Evolutionary conservation across 2,329 filamentous ascomycete genomes (phyloP), one percentile per base, ranked within the genome.

Genomic region (Alternaria tenuissima): DNA sequence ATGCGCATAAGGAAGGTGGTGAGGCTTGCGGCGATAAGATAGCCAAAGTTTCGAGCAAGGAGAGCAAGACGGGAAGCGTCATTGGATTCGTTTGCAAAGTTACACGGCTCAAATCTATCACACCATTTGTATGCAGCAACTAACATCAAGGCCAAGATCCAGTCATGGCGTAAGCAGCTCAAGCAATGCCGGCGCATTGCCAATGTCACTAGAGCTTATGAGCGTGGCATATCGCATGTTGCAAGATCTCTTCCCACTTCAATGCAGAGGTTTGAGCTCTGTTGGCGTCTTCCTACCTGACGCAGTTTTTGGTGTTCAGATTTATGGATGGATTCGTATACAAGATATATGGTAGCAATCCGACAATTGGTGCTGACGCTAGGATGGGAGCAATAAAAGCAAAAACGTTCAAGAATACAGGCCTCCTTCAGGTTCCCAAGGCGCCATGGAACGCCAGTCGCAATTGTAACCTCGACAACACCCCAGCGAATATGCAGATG

Each of bases 361-460:
- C 30, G 20, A 8, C 16, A 4, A 20, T 7, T 38, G 16, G 5
- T 12, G 49, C 24, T 16, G 11, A 22, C 18, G 18, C 49, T 11
- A 3, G 2, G 18, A 41, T 41, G 18, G 11, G n/a, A 46, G 41
- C 32, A 48, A 34, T 30, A 4, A 26, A 16, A 11, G 39, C 28
- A 54, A n/a, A 26, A 30, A 41, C 6, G 8, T 11, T 7, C 30
- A n/a, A 8, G 8, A 3, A 36, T 8, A 49, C 7, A 2, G 2
- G 49, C 18, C 16, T 26, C 41, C 44, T 34, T 14, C 30, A 24
- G 18, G 18, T 20, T 6, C 9, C 2, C 32, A 1, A 22, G 52
- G 48, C 52, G 57, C 57, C 52, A n/a, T 22, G 16, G 2, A 56
- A 60, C 57, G 57, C 57, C 57, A 52, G 52, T 52, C 57, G 39